phyloP scores from a whole-genome alignment of 352 stramenopile species.

The Pythium chondricola region DNA sequence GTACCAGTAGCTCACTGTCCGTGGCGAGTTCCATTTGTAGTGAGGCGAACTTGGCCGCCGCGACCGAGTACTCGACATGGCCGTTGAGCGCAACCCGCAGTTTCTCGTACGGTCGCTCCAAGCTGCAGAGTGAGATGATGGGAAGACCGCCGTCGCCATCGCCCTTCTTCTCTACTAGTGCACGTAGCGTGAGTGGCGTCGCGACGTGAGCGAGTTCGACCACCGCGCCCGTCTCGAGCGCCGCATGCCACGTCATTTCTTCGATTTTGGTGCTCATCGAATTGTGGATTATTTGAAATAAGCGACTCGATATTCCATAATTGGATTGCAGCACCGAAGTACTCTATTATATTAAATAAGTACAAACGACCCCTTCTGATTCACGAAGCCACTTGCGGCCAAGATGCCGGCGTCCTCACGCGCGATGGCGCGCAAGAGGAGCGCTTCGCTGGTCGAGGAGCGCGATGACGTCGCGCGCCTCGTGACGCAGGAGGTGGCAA shows the following conservation, averaged over 20 bases:
- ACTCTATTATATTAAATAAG: conserved; percentile 12
- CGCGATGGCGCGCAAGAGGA: conserved; percentile 22
- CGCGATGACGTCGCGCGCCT: conserved; percentile 23
- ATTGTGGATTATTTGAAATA: no score
- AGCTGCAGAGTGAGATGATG: conserved; percentile 34
- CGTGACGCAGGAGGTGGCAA: conserved; percentile 34
- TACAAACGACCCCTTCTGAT: neutral
- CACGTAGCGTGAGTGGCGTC: conserved; percentile 34
- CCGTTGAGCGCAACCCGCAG: conserved; percentile 69
- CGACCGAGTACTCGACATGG: conserved; percentile 49
- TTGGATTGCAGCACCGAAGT: neutral
- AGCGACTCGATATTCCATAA: no score
- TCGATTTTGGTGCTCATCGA: neutral
- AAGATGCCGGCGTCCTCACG: conserved; percentile 1
- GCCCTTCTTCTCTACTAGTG: conserved; percentile 39
- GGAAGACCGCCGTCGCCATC: conserved; percentile 9
- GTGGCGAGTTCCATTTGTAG: conserved; percentile 43
- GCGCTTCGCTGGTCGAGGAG: conserved; percentile 38
- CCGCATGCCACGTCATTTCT: neutral
- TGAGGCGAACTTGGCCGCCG: conserved; percentile 59
- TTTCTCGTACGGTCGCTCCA: conserved; percentile 72
- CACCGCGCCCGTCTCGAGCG: conserved; percentile 48
- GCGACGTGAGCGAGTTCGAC: conserved; percentile 46
- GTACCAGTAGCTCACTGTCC: neutral
- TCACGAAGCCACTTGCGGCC: neutral